These are phyloP conservation scores for Aspergillus panamensis DNA, from an alignment of 495 filamentous ascomycete species.

Conservation along the genomic window DNA sequence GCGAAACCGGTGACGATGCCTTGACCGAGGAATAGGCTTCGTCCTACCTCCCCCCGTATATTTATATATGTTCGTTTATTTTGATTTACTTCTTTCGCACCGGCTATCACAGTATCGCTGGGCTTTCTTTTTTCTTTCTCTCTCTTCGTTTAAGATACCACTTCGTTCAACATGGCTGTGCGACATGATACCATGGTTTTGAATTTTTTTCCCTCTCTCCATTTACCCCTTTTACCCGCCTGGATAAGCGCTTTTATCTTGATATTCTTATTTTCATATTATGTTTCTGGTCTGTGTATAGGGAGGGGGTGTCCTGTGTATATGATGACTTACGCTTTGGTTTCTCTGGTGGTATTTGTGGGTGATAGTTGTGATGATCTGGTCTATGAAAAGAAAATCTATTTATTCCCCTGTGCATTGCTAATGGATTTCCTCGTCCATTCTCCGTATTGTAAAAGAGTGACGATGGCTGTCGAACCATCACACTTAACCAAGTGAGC, in stretches of 20 bases:
- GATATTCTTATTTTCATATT: slow-evolving; percentile 6
- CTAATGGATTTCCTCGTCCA: background rate
- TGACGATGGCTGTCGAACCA: too few species aligned
- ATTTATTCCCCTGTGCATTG: background rate
- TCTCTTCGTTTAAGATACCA: slow-evolving; percentile 40
- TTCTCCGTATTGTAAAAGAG: too few species aligned
- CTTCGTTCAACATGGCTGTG: slow-evolving; percentile 43
- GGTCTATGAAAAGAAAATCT: background rate
- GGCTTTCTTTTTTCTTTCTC: slow-evolving; percentile 7
- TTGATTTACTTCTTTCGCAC: slow-evolving; percentile 7
- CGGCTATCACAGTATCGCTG: background rate
- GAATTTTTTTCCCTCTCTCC: slow-evolving; percentile 25
- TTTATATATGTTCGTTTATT: slow-evolving; percentile 1
- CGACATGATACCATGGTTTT: slow-evolving; percentile 42
- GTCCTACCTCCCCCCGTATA: slow-evolving; percentile 10
- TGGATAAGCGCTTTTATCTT: slow-evolving; percentile 10
- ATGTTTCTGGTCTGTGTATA: slow-evolving; percentile 10
- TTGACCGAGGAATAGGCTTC: slow-evolving; percentile 69
- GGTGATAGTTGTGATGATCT: slow-evolving; percentile 7
- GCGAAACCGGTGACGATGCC: slow-evolving; percentile 77
- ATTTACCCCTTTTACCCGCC: slow-evolving; percentile 6
- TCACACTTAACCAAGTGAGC: too few species aligned
- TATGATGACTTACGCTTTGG: slow-evolving; percentile 13
- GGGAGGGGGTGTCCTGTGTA: background rate
- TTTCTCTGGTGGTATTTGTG: slow-evolving; percentile 5